Evolutionary conservation across 2,329 filamentous ascomycete genomes (phyloP), one percentile per base, ranked within the genome.

Genomic region (Colletotrichum falcatum): DNA sequence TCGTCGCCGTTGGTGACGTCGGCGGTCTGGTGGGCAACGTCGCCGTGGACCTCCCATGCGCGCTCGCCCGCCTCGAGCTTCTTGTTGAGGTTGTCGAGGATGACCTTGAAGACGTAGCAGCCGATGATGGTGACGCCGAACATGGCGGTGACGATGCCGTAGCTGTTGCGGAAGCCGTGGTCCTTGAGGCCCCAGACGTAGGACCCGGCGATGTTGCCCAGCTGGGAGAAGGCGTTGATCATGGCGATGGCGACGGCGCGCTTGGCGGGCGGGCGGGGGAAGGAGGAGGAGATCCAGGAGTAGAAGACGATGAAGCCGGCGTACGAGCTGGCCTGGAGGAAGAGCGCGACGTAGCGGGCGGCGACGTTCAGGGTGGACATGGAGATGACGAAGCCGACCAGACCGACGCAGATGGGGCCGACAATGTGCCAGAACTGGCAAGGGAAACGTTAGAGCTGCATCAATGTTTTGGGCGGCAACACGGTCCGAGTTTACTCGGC

Each of bases 61-160:
- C 74, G 73, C 77, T 86, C 83, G 60, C 79, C 80, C n/a, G 74
- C 77, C 69, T 83, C 84, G 12, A 87, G 77, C 79, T 85, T 80
- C 75, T 79, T 81, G 79, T 88, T 88, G 71, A 86, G 76, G 65
- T 79, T 76, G 7, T 77, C 66, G 5, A 89, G 81, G 65, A 88
- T 83, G 73, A 80, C 67, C 26, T 83, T 81, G 80, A 89, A 85
- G 39, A 79, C 67, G 61, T 79, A 82, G 77, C 85, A 89, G 6
- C 87, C 88, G 0, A 83, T 44, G 39, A 89, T 85, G 0, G 89
- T 88, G 49, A 89, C 74, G 4, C 87, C 88, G 75, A 90, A 91
- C 89, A 91, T 91, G 75, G 87, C 83, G 18, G 86, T 85, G 6
- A 91, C 89, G 66, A 91, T 89, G 5, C 88, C 89, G 74, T 91